Percentiles rank a stretch among this genome's conserved stretches.
Conservation (phyloP, 1,284 basidiomycete genomes). For the Moniliophthora roreri region DNA sequence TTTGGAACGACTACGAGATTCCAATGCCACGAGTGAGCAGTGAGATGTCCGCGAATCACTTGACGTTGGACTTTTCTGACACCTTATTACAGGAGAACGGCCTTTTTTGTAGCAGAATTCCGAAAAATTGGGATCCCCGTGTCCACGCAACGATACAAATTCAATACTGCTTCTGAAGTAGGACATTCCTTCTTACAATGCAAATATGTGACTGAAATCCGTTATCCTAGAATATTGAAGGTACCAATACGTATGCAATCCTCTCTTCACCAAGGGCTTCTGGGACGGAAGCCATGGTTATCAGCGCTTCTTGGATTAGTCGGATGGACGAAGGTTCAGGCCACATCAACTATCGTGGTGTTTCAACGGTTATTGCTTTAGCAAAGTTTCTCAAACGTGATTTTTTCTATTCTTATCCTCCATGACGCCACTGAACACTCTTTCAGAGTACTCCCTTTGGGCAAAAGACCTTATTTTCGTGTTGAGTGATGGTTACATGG, state of each 20-base stretch:
- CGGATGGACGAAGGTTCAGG: conserved; percentile 53
- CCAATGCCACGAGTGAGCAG: conserved; percentile 69
- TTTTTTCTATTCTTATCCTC: conserved; percentile 18
- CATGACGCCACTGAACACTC: not conserved
- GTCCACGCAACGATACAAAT: conserved; percentile 68
- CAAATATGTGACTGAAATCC: not conserved
- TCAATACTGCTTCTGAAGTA: conserved; percentile 36
- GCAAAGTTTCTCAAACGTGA: conserved; percentile 82
- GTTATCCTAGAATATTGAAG: conserved; percentile 34
- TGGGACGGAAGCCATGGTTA: conserved; percentile 87
- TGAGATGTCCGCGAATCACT: conserved; percentile 40
- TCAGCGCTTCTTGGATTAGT: conserved; percentile 89
- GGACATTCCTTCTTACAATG: not conserved
- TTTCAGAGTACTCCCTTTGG: conserved; percentile 84
- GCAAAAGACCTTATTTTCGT: conserved; percentile 93
- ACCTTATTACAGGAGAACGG: not conserved
- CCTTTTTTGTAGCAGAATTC: conserved; percentile 45
- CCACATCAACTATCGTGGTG: conserved; percentile 81
- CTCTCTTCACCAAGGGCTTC: conserved; percentile 83
- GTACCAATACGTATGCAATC: conserved; percentile 83
- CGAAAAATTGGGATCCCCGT: conserved; percentile 67
- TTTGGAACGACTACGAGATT: conserved; percentile 62
- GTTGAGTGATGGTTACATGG: conserved; percentile 84
- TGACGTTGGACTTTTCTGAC: not conserved
- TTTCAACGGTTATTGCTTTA: conserved; percentile 81